Base-by-base conservation (phyloP, 2,329 filamentous ascomycete genomes). In the Cladosporium velox region DNA sequence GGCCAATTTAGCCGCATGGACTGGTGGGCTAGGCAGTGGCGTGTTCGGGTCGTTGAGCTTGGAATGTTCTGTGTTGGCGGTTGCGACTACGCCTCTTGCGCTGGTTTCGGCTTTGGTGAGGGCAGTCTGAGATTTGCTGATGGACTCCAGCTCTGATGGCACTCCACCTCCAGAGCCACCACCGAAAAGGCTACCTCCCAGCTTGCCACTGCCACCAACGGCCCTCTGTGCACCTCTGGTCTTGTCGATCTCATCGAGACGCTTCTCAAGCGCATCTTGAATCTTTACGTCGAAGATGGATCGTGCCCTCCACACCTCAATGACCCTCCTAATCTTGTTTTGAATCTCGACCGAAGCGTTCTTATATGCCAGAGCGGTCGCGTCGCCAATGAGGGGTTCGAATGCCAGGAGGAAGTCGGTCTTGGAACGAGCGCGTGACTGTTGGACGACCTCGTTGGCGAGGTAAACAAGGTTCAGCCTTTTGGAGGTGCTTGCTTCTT, bases 391-490 rank as follows among this genome's bases (percentile, higher is more conserved):
- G 71, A 97, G 86, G 4, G 95, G 93, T 55, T 94, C 90, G 78
- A 97, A 98, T 8, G 95, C 94, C 68, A 90, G 86, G 15, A 97
- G 86, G 72, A 99, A 99, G 73, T 99, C 95, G 63, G 93, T 89
- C 79, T 96, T 97, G 69, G 91, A 89, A 41, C 94, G 90, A 58
- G 92, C 94, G 79, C 96, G 96, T 28, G 93, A 97, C 76, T 98
- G 95, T 77, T 99, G 95, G 26, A 92, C 91, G 66, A 99, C 93
- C 84, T 99, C 95, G 79, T 99, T 99, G 69, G 93, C 93, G 65
- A 99, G 89, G 78, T 99, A 99, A 69, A 99, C 87, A 70, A 98
- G 84, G 73, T 93, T 97, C 67, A 99, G 83, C 72, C 93, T 88
- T 79, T 97, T 97, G 67, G 90, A 87, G 7, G 91, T 88, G n/a